phyloP scores from a whole-genome alignment of 1,139 yeast species.

The Blastobotrys illinoisensis region DNA sequence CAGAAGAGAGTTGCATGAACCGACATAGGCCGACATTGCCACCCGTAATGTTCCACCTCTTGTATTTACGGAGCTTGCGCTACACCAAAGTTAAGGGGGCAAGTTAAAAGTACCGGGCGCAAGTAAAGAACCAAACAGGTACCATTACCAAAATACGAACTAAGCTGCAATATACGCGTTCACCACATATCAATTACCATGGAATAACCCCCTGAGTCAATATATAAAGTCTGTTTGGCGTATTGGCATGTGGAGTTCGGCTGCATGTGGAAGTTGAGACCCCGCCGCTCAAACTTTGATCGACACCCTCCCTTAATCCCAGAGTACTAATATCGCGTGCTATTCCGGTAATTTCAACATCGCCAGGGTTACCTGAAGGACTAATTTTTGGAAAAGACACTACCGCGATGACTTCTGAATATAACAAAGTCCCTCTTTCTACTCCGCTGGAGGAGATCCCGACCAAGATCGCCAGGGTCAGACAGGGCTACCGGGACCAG shows the following conservation, averaged over 20 bases:
- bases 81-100: no score
- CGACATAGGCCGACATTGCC: not conserved
- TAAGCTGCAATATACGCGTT: no score
- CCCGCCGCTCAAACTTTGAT: not conserved
- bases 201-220: no score
- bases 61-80: no score
- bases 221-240: no score
- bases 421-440: constrained; percentile 17
- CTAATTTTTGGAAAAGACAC: not conserved
- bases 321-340: not conserved
- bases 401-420: constrained; percentile 1
- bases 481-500: constrained; percentile 42
- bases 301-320: not conserved
- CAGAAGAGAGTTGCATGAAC: not conserved
- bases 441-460: constrained; percentile 52
- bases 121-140: no score
- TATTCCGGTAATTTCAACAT: no score
- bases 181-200: no score
- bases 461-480: constrained; percentile 40
- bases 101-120: no score
- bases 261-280: not conserved
- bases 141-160: no score
- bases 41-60: not conserved
- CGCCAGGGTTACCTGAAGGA: not conserved
- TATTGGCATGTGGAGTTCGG: not conserved